Base-by-base conservation (phyloP, 78 protist species). In the Dictyostelium citrinum region DNA sequence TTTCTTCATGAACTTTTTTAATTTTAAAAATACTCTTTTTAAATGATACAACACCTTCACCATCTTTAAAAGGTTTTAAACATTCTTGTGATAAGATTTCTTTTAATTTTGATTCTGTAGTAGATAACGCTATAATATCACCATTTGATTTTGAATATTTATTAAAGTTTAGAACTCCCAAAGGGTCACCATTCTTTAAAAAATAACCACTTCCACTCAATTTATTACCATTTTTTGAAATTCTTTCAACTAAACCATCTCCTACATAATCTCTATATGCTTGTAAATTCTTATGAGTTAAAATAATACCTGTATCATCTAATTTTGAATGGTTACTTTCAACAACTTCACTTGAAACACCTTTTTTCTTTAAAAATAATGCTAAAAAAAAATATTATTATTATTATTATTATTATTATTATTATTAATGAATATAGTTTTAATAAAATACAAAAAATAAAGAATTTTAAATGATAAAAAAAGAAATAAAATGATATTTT, bases 291-390 rank as follows among this genome's bases (percentile, higher is more conserved):
- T 55, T 80, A 20, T 55, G 8, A 14, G 16, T 29, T 49, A 80
- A 20, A 33, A 80, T 22, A 55, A 49, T n/a, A 39, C 84, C 84
- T 17, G 72, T 33, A 22, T 80, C 49, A 55, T 80, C 24, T 10
- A 0, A 1, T 1, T 29, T 55, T 3, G n/a, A 2, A 24, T 35
- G 33, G 1, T 1, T 43, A 24, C 70, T 78, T 3, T 88, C 93
- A 17, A 78, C 35, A 2, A 88, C 9, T 35, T 88, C 93, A 88
- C 86, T 35, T 22, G 85, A 78, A 6, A 88, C 49, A 78, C 93
- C 93, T 67, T 78, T 88, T 67, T 78, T 76, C 71, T 88, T 88
- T 77, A 88, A 67, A 78, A 88, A 88, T 43, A 88, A 49, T 75
- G 91, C 91, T 76, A 49, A 60, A 81, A 24, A 11, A 60, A n/a